These are phyloP conservation scores for Juncus effusus DNA, from an alignment of 176 grass and related monocot species.

Conservation along the genomic window DNA sequence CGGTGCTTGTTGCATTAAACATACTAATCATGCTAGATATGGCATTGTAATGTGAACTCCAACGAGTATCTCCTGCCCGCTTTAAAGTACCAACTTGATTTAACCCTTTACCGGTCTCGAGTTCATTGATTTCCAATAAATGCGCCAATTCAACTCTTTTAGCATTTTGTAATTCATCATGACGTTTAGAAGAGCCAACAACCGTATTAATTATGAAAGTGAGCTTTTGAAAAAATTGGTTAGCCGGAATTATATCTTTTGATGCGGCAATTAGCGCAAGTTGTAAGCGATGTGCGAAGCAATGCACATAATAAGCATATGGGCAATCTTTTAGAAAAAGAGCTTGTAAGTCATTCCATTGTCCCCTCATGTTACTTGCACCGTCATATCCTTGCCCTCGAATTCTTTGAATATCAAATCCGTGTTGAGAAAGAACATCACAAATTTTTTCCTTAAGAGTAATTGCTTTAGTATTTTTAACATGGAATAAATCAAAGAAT, in stretches of 20 bases:
- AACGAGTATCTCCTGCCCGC: slow-evolving; percentile 11
- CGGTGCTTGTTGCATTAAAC: not conserved
- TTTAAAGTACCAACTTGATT: slow-evolving; percentile 14
- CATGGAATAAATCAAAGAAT: slow-evolving; percentile 3
- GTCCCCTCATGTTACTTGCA: slow-evolving; percentile 15
- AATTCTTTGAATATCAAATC: slow-evolving; percentile 14
- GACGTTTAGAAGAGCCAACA: not conserved
- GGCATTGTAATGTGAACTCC: not conserved
- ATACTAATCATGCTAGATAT: not conserved
- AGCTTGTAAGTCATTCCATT: slow-evolving; percentile 22
- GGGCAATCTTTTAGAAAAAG: not conserved
- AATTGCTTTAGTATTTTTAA: not conserved
- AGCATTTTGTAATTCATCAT: slow-evolving; percentile 1
- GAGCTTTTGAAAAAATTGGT: not conserved
- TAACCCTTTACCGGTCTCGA: slow-evolving; percentile 8
- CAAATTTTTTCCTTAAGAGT: slow-evolving; percentile 23
- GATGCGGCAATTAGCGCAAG: slow-evolving; percentile 14
- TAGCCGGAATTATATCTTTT: not conserved
- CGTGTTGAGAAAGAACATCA: not conserved
- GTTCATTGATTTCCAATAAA: slow-evolving; percentile 7
- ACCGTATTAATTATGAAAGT: not conserved
- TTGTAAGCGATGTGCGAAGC: slow-evolving; percentile 4
- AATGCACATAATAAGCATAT: slow-evolving; percentile 28
- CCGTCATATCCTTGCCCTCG: slow-evolving; percentile 21
- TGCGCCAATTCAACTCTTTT: no score